Evolutionary conservation across 495 filamentous ascomycete species (phyloP), one percentile per base, ranked within the genome.

Genomic region (Xylaria telfairii): DNA sequence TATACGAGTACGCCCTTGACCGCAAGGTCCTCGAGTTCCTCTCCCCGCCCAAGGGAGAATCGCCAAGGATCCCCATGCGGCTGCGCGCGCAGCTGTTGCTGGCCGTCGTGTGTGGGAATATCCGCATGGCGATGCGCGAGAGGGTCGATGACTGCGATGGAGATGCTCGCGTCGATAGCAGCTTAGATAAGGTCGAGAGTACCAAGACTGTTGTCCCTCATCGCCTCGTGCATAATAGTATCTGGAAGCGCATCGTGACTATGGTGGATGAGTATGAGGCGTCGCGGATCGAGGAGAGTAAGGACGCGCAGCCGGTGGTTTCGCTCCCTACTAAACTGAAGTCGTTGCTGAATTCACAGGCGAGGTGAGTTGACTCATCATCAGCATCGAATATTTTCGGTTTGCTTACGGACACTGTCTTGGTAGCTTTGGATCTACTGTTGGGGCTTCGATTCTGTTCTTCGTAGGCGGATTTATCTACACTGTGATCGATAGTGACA

Each of bases 371-470:
- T 3, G 30, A 66, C 12, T 64, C 28, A 3, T 49, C 61, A 13
- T 53, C 60, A 21, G 61, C 21, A 49, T 2, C 17, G 6, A 37
- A 13, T 28, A 24, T 15, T n/a, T 26, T 62, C 3, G 49, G 49
- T 5, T 46, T 69, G 24, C 65, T 78, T 44, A 73, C 54, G n/a
- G 69, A 47, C 15, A 24, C 28, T 12, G 19, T 51, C 0, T 21
- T 30, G 46, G 34, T 56, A 78, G 79, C 28, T 87, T 86, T 53
- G 85, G 84, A 13, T 73, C 82, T 53, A 79, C 82, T 9, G 78
- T 87, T 19, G 85, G 85, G 9, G 82, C 82, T 6, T 84, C 85
- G 0, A 76, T 87, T 0, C 70, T 84, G 2, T 85, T 87, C 72
- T 87, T 83, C 64, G 66, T 83, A 0, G 83, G 83, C 2, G 74